These are phyloP conservation scores for Acorus gramineus DNA, from an alignment of 106 monocot genomes.

Conservation along the genomic window DNA sequence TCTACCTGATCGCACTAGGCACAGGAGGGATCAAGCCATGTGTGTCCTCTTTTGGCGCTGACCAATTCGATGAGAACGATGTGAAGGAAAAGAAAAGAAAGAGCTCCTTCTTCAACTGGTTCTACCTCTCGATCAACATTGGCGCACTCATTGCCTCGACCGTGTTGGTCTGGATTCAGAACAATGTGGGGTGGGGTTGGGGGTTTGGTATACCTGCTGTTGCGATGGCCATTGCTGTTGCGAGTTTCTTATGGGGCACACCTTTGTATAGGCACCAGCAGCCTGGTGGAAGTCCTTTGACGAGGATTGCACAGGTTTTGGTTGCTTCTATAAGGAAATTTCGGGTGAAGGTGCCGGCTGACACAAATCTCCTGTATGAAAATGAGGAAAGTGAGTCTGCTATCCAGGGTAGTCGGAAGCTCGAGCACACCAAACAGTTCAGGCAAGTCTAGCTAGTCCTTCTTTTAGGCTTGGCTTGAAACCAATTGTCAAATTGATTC, in stretches of 20 bases:
- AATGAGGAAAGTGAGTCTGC: constrained; percentile 32
- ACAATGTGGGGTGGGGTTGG: constrained; percentile 31
- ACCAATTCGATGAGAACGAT: constrained; percentile 38
- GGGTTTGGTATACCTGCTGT: constrained; percentile 38
- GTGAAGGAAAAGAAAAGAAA: constrained; percentile 41
- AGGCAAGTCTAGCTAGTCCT: constrained; percentile 9
- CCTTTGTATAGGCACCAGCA: constrained; percentile 31
- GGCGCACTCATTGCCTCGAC: constrained; percentile 33
- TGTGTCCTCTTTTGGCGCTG: constrained; percentile 39
- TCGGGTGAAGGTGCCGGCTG: constrained; percentile 15
- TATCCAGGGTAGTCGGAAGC: constrained; percentile 42
- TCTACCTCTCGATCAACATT: constrained; percentile 43
- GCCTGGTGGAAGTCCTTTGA: constrained; percentile 37
- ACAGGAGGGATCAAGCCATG: constrained; percentile 47
- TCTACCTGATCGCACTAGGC: constrained; percentile 35
- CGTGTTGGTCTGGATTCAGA: constrained; percentile 34
- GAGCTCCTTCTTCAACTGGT: constrained; percentile 49
- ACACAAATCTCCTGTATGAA: constrained; percentile 25
- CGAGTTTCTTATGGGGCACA: constrained; percentile 8
- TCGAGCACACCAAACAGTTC: constrained; percentile 26
- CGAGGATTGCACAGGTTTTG: constrained; percentile 36
- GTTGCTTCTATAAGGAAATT: constrained; percentile 29
- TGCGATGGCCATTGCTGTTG: constrained; percentile 23
- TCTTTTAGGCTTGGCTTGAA: not conserved
- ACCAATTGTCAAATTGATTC: too few species aligned